Evolutionary conservation across 1,139 yeast genomes (phyloP).

Genomic region (Scheffersomyces segobiensis): DNA sequence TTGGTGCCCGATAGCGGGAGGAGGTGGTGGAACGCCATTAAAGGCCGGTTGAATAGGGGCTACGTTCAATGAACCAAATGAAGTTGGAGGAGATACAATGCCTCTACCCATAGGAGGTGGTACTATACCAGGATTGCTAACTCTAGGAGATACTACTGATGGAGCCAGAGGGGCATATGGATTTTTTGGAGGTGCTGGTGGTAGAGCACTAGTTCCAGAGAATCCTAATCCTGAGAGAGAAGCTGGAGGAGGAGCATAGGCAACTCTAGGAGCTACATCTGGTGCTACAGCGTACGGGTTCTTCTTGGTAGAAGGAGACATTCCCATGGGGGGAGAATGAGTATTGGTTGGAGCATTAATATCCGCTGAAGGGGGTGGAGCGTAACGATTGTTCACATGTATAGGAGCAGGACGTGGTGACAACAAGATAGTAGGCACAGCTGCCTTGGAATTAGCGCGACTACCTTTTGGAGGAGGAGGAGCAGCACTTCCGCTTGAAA

Average conservation of each 20-base stretch:
- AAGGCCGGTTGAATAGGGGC: conserved; percentile 14
- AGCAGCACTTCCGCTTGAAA: conserved; percentile 6
- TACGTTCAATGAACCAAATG: background rate
- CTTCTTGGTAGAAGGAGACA: conserved; percentile 18
- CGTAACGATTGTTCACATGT: conserved; percentile 35
- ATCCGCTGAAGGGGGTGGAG: conserved; percentile 30
- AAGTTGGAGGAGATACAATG: conserved; percentile 20
- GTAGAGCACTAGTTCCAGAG: conserved; percentile 7
- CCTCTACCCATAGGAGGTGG: conserved; percentile 9
- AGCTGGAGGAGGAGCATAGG: conserved; percentile 3
- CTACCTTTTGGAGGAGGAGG: conserved; percentile 42
- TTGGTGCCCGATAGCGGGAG: conserved; percentile 10
- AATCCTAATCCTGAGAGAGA: background rate
- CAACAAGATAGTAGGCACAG: conserved; percentile 15
- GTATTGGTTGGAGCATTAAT: conserved; percentile 2
- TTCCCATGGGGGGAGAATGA: conserved; percentile 1
- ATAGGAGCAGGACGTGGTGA: conserved; percentile 20
- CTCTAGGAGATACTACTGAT: conserved; percentile 8
- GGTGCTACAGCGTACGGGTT: conserved; percentile 18
- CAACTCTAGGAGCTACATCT: conserved; percentile 5
- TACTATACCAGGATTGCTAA: conserved; percentile 13
- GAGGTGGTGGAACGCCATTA: conserved; percentile 10
- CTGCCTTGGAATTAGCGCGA: conserved; percentile 27
- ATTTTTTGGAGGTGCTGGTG: conserved; percentile 31
- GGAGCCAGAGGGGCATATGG: conserved; percentile 41